phyloP scores from a whole-genome alignment of 2,329 filamentous ascomycete species.

The Fusarium multiceps region DNA sequence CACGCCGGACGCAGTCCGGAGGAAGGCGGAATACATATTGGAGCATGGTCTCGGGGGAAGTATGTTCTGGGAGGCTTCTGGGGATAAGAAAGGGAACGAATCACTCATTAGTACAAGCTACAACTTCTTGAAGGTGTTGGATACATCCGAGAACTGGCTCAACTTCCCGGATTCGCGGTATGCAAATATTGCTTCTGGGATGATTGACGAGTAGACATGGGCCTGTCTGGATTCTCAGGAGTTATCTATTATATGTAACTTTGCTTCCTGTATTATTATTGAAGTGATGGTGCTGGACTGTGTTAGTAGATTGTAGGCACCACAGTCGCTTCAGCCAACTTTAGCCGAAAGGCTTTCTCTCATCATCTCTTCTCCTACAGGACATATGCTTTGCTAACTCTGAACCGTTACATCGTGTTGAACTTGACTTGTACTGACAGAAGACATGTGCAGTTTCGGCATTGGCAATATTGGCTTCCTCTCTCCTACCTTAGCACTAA shows the following conservation, averaged over 20 bases:
- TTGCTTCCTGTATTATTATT: not conserved
- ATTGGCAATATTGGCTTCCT: not conserved
- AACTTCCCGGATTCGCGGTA: slow-evolving; percentile 58
- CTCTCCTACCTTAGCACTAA: not conserved
- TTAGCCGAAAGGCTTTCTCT: not conserved
- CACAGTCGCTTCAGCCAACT: not conserved
- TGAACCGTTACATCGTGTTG: not conserved
- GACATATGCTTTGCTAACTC: not conserved
- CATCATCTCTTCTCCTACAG: not conserved
- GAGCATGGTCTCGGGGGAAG: slow-evolving; percentile 25
- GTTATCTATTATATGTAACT: not conserved
- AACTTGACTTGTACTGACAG: not conserved
- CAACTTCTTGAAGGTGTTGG: slow-evolving; percentile 13
- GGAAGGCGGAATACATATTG: slow-evolving; percentile 28
- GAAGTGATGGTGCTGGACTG: not conserved
- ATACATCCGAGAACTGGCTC: slow-evolving; percentile 29
- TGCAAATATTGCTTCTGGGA: slow-evolving; percentile 58
- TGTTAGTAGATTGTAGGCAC: not conserved
- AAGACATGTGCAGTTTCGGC: not conserved
- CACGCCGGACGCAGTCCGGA: slow-evolving; percentile 16
- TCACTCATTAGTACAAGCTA: slow-evolving; percentile 30
- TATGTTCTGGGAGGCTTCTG: slow-evolving; percentile 39
- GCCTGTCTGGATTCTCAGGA: not conserved
- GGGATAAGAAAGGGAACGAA: slow-evolving; percentile 22
- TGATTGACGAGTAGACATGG: not conserved